Base-by-base conservation (phyloP, 202 grass and related monocot genomes). In the Panicum hallii region DNA sequence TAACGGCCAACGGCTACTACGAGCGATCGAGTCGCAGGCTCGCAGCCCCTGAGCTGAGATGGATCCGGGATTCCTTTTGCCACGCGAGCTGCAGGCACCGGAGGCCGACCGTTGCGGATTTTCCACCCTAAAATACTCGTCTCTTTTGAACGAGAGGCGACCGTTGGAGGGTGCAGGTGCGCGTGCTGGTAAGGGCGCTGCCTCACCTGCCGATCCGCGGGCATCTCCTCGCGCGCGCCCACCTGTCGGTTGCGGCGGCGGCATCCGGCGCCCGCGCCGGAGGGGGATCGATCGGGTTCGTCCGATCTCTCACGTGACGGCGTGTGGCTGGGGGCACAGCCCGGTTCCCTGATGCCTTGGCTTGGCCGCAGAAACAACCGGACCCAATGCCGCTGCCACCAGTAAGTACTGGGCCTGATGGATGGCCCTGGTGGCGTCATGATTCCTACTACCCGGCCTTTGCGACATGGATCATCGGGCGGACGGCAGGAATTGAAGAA, bases 1-100 rank as follows among this genome's bases (percentile, higher is more conserved):
- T 1, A 70, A 85, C 77, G 70, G 82, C 77, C 57, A 78, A 78
- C 74, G 74, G 74, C 74, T 77, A 32, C 32, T 32, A 77, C 55
- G 10, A 75, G 55, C 14, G 52, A 19, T 26, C 32, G 60, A 63
- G 34, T 11, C 10, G 9, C 42, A 7, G 13, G 2, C n/a, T n/a
- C n/a, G n/a, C n/a, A n/a, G n/a, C n/a, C n/a, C n/a, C 28, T 15
- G 28, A 7, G 15, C 28, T 9, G 44, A 30, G 46, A 34, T 20
- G 28, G 16, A 30, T 16, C 20, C 11, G 0, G 62, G 75, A 75
- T 61, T 75, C 82, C 82, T 62, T 89, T 79, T 45, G 81, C 60
- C 42, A 58, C 16, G 50, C 61, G 0, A 56, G 61, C 22, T 11
- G 40, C 40, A 14, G 15, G 28, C 62, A 17, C 0, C 63, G 4